These are phyloP conservation scores for Phyllosticta citriasiana DNA, from an alignment of 2,329 filamentous ascomycete species.

Conservation along the genomic window DNA sequence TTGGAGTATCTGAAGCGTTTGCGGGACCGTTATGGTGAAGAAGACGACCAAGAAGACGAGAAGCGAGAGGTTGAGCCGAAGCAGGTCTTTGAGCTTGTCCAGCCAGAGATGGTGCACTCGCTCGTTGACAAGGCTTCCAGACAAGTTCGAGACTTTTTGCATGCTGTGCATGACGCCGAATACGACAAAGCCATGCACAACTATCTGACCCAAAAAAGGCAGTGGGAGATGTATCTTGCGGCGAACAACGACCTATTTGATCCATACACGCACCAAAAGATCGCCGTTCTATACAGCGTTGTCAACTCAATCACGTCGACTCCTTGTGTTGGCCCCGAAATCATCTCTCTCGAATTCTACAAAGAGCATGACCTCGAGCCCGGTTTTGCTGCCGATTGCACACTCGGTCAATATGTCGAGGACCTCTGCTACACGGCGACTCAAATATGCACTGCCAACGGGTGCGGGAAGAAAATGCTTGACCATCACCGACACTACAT, in stretches of 20 bases:
- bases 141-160: slow-evolving; percentile 85
- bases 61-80: slow-evolving; percentile 24
- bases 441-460: slow-evolving; percentile 69
- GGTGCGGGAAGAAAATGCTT: slow-evolving; percentile 78
- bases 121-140: slow-evolving; percentile 69
- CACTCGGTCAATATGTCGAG: slow-evolving; percentile 89
- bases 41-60: slow-evolving; percentile 27
- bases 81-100: slow-evolving; percentile 79
- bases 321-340: slow-evolving; percentile 79
- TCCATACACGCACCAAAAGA: slow-evolving; percentile 91
- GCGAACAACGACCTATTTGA: slow-evolving; percentile 81
- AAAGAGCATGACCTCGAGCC: slow-evolving; percentile 68
- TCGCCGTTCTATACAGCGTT: slow-evolving; percentile 85
- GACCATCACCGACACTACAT: slow-evolving; percentile 96
- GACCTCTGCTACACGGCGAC: slow-evolving; percentile 71
- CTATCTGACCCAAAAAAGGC: slow-evolving; percentile 85
- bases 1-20: slow-evolving; percentile 73
- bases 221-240: slow-evolving; percentile 92
- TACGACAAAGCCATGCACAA: slow-evolving; percentile 92
- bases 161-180: slow-evolving; percentile 91
- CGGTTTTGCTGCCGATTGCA: slow-evolving; percentile 74
- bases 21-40: slow-evolving; percentile 55
- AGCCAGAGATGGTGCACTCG: slow-evolving; percentile 88
- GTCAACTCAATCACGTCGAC: slow-evolving; percentile 91
- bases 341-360: slow-evolving; percentile 89